Evolutionary conservation across 169 alveolate species (phyloP).

Genomic region (Eimeria falciformis): DNA sequence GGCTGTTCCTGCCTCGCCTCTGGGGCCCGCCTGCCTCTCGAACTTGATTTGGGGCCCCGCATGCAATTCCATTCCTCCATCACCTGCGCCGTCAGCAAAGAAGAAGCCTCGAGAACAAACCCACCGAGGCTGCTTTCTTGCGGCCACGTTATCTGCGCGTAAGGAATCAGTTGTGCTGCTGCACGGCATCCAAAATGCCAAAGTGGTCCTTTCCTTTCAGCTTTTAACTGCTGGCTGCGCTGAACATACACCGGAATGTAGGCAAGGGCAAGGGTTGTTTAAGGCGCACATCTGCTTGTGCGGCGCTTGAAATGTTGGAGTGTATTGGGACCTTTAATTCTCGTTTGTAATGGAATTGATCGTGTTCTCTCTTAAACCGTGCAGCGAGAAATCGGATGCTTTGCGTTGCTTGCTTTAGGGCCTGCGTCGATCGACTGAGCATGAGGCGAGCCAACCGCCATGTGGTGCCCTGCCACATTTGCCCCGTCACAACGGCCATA

Average conservation of each 20-base stretch:
- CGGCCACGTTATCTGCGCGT: slow-evolving; percentile 21
- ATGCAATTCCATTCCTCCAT: not conserved
- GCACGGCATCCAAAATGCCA: not conserved
- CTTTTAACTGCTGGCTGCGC: too few relatives aligned
- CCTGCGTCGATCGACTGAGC: not conserved
- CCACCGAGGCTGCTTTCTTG: slow-evolving; percentile 9
- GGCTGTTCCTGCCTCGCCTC: not conserved
- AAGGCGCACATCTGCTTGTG: not conserved
- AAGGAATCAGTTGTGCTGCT: not conserved
- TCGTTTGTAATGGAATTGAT: not conserved
- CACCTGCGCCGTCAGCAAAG: slow-evolving; percentile 20
- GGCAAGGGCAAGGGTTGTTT: not conserved
- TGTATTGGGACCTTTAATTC: not conserved
- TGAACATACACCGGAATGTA: not conserved
- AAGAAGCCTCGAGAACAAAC: not conserved
- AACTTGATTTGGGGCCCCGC: not conserved
- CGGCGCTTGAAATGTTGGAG: too few relatives aligned
- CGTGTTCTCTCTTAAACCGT: not conserved
- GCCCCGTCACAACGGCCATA: not conserved
- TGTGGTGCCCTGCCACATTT: not conserved
- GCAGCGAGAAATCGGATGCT: too few relatives aligned
- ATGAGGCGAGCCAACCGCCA: not conserved
- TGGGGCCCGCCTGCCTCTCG: not conserved
- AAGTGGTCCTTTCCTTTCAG: too few relatives aligned
- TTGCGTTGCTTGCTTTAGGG: not conserved